Conservation (phyloP, 805 yeast genomes). For the Kazachstania africana region DNA sequence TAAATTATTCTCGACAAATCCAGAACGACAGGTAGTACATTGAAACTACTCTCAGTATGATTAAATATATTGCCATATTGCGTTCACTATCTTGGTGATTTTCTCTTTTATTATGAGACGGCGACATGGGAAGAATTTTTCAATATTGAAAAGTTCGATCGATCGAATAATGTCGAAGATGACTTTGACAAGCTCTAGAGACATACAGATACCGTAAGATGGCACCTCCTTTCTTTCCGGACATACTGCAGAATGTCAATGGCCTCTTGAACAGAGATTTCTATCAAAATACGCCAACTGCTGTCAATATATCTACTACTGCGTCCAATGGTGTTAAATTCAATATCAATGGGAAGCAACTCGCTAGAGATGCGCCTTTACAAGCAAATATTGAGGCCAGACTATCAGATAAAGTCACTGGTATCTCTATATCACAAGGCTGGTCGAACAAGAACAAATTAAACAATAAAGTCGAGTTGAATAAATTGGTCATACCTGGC, state of each 20-base stretch:
- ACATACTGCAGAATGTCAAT: conserved; percentile 85
- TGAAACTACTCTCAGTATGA: no score
- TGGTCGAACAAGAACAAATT: conserved; percentile 92
- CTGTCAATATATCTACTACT: conserved; percentile 79
- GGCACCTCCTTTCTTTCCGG: conserved; percentile 87
- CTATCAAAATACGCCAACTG: conserved; percentile 81
- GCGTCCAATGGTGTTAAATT: conserved; percentile 96
- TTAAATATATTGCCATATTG: no score
- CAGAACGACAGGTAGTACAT: no score
- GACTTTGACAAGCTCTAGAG: no score
- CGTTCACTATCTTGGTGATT: no score
- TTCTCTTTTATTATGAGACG: no score
- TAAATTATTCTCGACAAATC: no score
- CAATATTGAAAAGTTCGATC: no score
- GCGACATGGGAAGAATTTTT: no score
- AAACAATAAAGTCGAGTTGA: conserved; percentile 86
- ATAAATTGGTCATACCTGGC: conserved; percentile 80
- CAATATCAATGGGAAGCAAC: conserved; percentile 83
- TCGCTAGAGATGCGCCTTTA: conserved; percentile 67
- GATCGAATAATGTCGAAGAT: no score
- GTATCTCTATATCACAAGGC: conserved; percentile 90
- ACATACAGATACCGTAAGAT: conserved; percentile 24
- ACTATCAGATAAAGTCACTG: conserved; percentile 84
- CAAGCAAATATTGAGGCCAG: conserved; percentile 86
- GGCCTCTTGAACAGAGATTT: conserved; percentile 84